Percentiles rank a stretch among this genome's conserved stretches.
These are phyloP conservation scores for Diaporthe caulivora DNA, from an alignment of 2,329 filamentous ascomycete genomes.

Conservation along the genomic window DNA sequence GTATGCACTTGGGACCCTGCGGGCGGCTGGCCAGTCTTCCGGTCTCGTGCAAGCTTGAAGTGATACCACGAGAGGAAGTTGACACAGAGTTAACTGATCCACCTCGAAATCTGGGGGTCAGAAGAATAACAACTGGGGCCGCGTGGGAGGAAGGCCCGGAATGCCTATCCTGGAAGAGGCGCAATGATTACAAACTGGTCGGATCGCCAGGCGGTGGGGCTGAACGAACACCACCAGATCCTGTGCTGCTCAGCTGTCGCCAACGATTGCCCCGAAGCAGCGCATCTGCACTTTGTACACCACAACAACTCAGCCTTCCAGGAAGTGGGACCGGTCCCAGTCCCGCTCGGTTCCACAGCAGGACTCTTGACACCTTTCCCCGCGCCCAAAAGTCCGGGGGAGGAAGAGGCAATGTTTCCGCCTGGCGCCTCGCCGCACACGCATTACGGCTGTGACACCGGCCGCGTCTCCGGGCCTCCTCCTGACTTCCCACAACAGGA, in stretches of 20 bases:
- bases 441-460: constrained; percentile 23
- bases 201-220: constrained; percentile 27
- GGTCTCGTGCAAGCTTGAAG: background rate
- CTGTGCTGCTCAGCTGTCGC: background rate
- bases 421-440: constrained; percentile 7
- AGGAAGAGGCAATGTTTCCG: constrained; percentile 18
- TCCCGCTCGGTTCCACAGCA: constrained; percentile 32
- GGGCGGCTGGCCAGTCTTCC: background rate
- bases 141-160: background rate
- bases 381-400: constrained; percentile 33
- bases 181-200: background rate
- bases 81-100: background rate
- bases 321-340: constrained; percentile 4
- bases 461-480: constrained; percentile 11
- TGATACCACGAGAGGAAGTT: background rate
- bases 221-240: constrained; percentile 24
- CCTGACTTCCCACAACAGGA: background rate
- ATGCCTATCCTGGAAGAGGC: constrained; percentile 9
- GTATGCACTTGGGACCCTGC: background rate
- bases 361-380: constrained; percentile 31
- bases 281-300: background rate
- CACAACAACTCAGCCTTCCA: background rate
- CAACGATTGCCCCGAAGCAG: constrained; percentile 7
- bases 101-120: background rate
- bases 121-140: background rate